Evolutionary conservation across 768 basidiomycete genomes (phyloP).

Genomic region (Baorangia bicolor): DNA sequence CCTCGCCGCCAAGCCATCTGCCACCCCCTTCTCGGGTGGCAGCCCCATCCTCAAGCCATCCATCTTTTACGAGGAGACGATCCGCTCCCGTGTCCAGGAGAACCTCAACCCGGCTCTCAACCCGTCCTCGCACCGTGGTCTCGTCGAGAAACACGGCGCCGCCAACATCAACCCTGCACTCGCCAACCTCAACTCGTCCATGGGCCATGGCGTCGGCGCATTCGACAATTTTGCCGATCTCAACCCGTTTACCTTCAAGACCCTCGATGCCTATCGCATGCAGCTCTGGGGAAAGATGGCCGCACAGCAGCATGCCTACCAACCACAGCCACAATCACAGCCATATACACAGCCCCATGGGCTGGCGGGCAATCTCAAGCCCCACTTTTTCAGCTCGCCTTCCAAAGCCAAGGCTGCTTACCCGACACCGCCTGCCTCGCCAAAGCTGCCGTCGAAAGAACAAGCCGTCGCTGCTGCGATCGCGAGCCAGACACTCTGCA

Average conservation of each 20-base stretch:
- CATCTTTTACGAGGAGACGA: constrained; percentile 32
- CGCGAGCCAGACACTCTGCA: constrained; percentile 73
- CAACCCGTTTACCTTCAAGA: constrained; percentile 87
- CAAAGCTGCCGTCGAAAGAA: constrained; percentile 31
- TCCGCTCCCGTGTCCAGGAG: constrained; percentile 25
- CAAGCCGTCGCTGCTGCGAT: constrained; percentile 52
- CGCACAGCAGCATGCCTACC: constrained; percentile 53
- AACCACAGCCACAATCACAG: constrained; percentile 35
- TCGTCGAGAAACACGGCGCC: constrained; percentile 33
- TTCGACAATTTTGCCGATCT: constrained; percentile 80
- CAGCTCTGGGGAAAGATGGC: constrained; percentile 93
- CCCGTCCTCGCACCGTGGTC: constrained; percentile 1
- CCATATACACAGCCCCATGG: constrained; percentile 31
- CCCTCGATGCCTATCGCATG: constrained; percentile 84
- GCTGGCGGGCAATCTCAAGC: constrained; percentile 43
- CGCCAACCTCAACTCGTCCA: constrained; percentile 25
- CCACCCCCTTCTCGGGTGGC: constrained; percentile 17
- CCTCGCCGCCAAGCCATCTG: constrained; percentile 26
- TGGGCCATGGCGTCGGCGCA: constrained; percentile 35
- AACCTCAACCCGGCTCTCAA: constrained; percentile 31
- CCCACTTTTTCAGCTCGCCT: constrained; percentile 30
- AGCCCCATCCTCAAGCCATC: constrained; percentile 32
- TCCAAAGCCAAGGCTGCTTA: constrained; percentile 26
- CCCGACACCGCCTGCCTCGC: constrained; percentile 47
- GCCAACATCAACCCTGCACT: constrained; percentile 32